Percentiles rank a stretch among this genome's conserved stretches.
These are phyloP conservation scores for Exophiala oligosperma DNA, from an alignment of 2,329 filamentous ascomycete species.

Conservation along the genomic window DNA sequence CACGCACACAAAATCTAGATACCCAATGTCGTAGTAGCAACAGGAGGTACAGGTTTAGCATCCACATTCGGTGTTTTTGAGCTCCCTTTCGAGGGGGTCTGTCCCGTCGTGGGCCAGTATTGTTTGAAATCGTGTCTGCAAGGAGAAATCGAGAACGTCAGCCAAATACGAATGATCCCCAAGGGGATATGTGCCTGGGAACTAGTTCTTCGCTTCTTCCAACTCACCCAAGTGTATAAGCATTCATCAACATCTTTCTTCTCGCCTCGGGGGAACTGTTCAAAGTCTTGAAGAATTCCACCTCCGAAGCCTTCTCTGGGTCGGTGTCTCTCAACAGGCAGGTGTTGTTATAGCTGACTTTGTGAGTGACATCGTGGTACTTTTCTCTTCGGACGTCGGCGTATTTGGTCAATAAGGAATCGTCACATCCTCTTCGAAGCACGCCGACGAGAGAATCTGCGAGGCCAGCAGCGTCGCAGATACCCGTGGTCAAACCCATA, in stretches of 20 bases:
- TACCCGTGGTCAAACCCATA: conserved; percentile 62
- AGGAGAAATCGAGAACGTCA: too few species aligned
- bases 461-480: conserved; percentile 62
- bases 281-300: conserved; percentile 2
- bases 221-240: conserved; percentile 2
- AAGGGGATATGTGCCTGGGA: too few species aligned
- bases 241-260: background rate
- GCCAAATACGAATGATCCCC: too few species aligned
- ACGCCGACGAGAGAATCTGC: conserved; percentile 58
- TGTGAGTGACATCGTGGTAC: conserved; percentile 38
- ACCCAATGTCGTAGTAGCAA: too few species aligned
- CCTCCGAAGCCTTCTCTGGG: background rate
- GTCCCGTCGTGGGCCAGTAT: too few species aligned
- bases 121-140: too few species aligned
- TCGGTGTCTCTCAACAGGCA: conserved; percentile 5
- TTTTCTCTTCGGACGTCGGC: conserved; percentile 40
- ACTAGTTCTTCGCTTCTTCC: background rate
- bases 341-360: conserved; percentile 23
- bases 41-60: too few species aligned
- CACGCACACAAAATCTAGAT: too few species aligned
- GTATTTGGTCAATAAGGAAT: conserved; percentile 45
- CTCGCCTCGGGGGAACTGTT: conserved; percentile 1
- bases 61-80: too few species aligned
- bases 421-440: conserved; percentile 37
- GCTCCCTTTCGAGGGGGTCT: too few species aligned